Evolutionary conservation across 2,329 filamentous ascomycete genomes (phyloP), one percentile per base, ranked within the genome.

Genomic region (Chrysosporium keratinophilum): DNA sequence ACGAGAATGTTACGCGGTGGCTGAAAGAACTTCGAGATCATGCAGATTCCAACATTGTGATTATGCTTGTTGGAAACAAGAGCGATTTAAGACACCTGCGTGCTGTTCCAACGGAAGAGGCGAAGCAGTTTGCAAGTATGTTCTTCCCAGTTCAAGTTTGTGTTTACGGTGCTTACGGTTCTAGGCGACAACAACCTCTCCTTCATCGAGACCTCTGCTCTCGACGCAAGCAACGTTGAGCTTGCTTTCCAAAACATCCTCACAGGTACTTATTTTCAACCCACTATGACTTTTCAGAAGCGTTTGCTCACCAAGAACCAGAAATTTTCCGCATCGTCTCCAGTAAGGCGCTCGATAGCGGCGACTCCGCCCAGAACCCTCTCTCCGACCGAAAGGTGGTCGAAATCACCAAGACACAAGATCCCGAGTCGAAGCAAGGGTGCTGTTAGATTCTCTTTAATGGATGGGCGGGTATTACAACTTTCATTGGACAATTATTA

Each of bases 21-120:
- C 77, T 98, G 77, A 98, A 97, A 78, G 93, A 98, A 79, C 80
- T 98, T 68, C 84, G 93, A 65, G 93, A 96, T 69, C 90, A 98
- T 74, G 93, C 93, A 64, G 93, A 98, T 71, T 90, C 89, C 66
- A 97, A 97, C 77, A 96, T 97, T 66, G 90, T 98, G 66, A 98
- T 98, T 71, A 98, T 98, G 93, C 78, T 98, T 66, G 93, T 97
- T 54, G 93, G 93, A 73, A 98, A 98, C 83, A 98, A 98, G 86
- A 97, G 90, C 74, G 93, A 98, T 95, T 86, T 97, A 85, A 87
- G 90, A 74, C 93, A 98, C 76, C 79, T 98, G 68, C 83, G 93
- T 71, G 93, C 93, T 61, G 93, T 98, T 62, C 89, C 93, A 50
- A 98, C 93, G 57, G 93, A 98, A 69, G 91, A 97, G 74, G 93